Conservation (phyloP, 208 protist species). For the Acanthamoeba healyi region DNA sequence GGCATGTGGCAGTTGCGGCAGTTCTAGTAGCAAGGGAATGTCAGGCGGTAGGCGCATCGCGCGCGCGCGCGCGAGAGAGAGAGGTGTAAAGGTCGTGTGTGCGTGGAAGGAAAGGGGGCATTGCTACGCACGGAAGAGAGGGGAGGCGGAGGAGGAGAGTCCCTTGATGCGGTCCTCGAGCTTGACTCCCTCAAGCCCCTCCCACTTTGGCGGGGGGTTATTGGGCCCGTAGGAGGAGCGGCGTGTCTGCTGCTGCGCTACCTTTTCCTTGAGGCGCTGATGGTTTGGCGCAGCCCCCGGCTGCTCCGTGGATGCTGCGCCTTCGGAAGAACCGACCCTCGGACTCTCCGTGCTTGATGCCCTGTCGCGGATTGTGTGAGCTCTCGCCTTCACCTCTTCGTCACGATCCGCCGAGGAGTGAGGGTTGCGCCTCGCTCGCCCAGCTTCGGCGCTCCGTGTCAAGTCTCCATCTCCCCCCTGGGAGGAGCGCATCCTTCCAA, state of each 20-base stretch:
- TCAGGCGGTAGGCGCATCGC: background rate
- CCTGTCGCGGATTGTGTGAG: background rate
- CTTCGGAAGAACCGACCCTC: too few relatives aligned
- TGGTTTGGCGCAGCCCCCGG: background rate
- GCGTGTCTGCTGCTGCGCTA: background rate
- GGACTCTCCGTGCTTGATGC: background rate
- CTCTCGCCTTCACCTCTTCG: background rate
- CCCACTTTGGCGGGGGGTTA: background rate
- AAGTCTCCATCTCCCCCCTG: too few relatives aligned
- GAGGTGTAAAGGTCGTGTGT: background rate
- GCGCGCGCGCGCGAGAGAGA: too few relatives aligned
- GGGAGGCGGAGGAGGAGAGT: background rate
- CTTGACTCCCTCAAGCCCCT: background rate
- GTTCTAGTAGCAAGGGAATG: background rate
- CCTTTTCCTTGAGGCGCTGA: background rate
- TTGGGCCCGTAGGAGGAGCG: background rate
- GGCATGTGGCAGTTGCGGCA: background rate
- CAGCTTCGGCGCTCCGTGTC: too few relatives aligned
- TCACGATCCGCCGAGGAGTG: background rate
- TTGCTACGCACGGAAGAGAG: background rate
- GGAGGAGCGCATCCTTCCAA: too few relatives aligned
- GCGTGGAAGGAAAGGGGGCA: too few relatives aligned
- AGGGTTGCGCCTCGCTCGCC: too few relatives aligned
- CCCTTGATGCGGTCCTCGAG: conserved; percentile 14
- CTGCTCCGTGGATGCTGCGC: background rate